phyloP scores from a whole-genome alignment of 2,329 filamentous ascomycete species.

The Pseudocercospora vitis region DNA sequence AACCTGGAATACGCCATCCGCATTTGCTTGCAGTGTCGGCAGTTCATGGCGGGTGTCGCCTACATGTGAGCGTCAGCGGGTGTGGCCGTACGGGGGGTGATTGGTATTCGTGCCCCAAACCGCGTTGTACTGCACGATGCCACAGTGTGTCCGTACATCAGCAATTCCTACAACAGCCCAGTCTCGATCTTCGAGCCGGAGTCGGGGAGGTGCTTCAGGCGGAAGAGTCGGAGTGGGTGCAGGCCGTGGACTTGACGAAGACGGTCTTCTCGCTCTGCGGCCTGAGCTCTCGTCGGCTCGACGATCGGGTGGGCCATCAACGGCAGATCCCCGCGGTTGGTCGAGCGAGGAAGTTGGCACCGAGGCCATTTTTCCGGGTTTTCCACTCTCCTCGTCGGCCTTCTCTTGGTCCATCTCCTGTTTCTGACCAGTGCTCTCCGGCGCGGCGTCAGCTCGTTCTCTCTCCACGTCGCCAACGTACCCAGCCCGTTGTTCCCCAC shows the following conservation, averaged over 20 bases:
- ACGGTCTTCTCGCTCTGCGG: background rate
- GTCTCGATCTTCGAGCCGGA: background rate
- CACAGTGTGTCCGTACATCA: background rate
- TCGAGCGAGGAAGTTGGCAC: too few relatives aligned
- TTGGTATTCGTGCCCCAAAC: constrained; percentile 3
- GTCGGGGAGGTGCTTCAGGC: background rate
- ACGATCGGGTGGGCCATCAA: too few relatives aligned
- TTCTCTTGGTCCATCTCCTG: background rate
- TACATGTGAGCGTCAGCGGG: too few relatives aligned
- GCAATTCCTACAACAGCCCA: background rate
- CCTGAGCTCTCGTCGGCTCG: background rate
- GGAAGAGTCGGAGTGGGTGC: background rate
- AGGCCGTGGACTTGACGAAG: background rate
- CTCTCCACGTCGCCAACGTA: too few relatives aligned
- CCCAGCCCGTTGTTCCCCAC: too few relatives aligned
- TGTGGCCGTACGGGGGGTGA: too few relatives aligned
- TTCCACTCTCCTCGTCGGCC: background rate
- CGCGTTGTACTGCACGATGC: background rate
- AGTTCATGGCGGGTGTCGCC: background rate
- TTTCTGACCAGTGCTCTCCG: background rate
- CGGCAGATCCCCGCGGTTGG: too few relatives aligned
- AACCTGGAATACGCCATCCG: background rate
- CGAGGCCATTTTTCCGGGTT: background rate
- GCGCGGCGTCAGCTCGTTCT: too few relatives aligned
- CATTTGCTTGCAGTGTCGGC: background rate